Base-by-base conservation (phyloP, 306 rosid species). In the Datisca glomerata region DNA sequence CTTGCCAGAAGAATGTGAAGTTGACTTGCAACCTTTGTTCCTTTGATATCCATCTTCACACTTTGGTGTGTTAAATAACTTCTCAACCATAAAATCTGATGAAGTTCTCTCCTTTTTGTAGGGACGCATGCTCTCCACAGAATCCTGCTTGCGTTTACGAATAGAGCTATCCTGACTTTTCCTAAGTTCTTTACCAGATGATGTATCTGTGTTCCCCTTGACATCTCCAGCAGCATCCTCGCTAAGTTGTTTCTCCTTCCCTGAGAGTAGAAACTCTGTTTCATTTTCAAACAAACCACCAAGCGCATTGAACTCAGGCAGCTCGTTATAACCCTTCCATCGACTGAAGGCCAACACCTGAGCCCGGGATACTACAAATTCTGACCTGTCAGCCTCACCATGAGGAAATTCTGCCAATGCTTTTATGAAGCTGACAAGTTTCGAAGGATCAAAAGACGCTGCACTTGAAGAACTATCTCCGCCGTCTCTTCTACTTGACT, bases 261-360 rank as follows among this genome's bases (percentile, higher is more conserved):
- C 29, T 9, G n/a, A 15, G n/a, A n/a, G n/a, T n/a, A n/a, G 56
- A 36, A 51, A 21, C 28, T 71, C 77, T 24, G 47, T 63, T 53
- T 67, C 77, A 60, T 47, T 53, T 20, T 61, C 71, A 13, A 69
- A 55, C 47, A 76, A 62, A 23, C 63, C 67, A 32, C 41, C 74
- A 49, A 48, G 61, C 49, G 46, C 12, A 49, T 34, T 21, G 29
- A 71, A 74, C 67, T 69, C 85, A 22, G 83, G 73, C 44, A 79
- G 69, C 38, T 60, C 61, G 41, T 66, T 46, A 69, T 67, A 72
- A 43, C 93, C 94, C 51, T 79, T 87, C 57, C 69, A 67, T 9
- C 56, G 66, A 66, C 37, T 51, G 51, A 76, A 76, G 37, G 93
- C 69, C 44, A 21, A 52, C 55, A 83, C 57, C 41, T 73, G 85